Base-by-base conservation (phyloP, 116 monocot genomes). In the Cymodocea nodosa region DNA sequence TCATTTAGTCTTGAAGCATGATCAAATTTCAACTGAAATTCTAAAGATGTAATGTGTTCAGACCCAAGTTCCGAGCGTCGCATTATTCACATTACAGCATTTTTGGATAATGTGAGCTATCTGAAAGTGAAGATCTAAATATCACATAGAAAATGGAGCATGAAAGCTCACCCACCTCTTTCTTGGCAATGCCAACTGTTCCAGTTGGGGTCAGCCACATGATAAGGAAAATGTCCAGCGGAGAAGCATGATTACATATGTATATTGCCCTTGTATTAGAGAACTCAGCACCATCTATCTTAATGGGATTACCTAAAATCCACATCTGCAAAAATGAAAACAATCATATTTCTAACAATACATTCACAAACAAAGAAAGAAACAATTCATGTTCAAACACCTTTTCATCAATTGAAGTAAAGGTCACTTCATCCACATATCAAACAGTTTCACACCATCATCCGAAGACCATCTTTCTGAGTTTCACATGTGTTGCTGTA, bases 121-220 rank as follows among this genome's bases (percentile, higher is more conserved):
- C 44, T 44, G 9, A 44, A 44, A 44, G 44, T 44, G 44, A 44
- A 44, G 44, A 8, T 44, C 44, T 6, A 44, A 44, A 44, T 11
- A 44, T 44, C 6, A 11, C 44, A 44, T 44, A 54, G 54, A 54
- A n/a, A 16, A 12, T 54, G 20, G 54, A 54, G 54, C 16, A 54
- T 54, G 54, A 15, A 54, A 16, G 16, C n/a, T 54, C 10, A 35
- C 61, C 35, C 34, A 86, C 86, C 86, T 82, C 86, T 16, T 86
- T 86, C 56, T 86, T 86, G 34, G 86, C 86, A 55, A 86, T 79
- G 23, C 86, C 86, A 35, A 86, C 82, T 16, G 86, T 80, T 24
- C 86, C 86, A 0, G 68, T 80, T 39, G 86, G 86, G 61, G 73
- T 75, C n/a, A 82, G 51, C 82, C 86, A 86, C 86, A 86, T 86